Evolutionary conservation across 163 green algal genomes (phyloP).

Genomic region (Chloromonas sp.): DNA sequence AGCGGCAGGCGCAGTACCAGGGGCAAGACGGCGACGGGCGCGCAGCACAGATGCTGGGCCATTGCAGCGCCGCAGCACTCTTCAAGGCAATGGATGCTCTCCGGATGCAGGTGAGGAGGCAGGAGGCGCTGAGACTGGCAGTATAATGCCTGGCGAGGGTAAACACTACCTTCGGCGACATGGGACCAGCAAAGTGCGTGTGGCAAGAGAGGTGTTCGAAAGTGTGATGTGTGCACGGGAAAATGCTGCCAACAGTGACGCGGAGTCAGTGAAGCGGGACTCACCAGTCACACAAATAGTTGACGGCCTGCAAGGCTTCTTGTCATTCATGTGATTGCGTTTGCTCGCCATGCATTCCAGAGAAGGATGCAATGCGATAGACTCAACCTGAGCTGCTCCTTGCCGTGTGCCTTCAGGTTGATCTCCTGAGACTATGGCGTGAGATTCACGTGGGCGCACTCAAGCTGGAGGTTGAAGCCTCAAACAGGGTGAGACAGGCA

Average conservation of each 20-base stretch:
- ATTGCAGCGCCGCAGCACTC: background rate
- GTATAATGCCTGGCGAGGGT: too few relatives aligned
- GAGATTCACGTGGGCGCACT: conserved; percentile 16
- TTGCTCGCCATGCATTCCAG: background rate
- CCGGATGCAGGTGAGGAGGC: conserved; percentile 6
- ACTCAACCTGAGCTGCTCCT: background rate
- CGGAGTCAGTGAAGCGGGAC: too few relatives aligned
- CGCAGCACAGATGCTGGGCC: conserved; percentile 13
- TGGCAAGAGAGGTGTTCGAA: background rate
- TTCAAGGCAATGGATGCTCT: conserved; percentile 20
- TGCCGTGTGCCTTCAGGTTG: conserved; percentile 1
- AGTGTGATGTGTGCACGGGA: background rate
- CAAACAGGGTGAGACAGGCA: conserved; percentile 1
- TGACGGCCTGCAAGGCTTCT: background rate
- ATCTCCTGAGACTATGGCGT: conserved; percentile 15
- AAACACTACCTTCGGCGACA: too few relatives aligned
- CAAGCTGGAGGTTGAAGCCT: conserved; percentile 8
- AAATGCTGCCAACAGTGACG: too few relatives aligned
- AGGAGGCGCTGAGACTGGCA: too few relatives aligned
- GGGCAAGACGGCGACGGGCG: background rate
- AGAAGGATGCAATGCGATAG: background rate
- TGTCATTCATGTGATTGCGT: background rate
- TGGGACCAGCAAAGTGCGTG: too few relatives aligned
- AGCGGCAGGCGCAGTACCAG: background rate
- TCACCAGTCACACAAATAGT: too few relatives aligned